Conservation (phyloP, 331 rosid species). For the Rhamnella rubrinervis region DNA sequence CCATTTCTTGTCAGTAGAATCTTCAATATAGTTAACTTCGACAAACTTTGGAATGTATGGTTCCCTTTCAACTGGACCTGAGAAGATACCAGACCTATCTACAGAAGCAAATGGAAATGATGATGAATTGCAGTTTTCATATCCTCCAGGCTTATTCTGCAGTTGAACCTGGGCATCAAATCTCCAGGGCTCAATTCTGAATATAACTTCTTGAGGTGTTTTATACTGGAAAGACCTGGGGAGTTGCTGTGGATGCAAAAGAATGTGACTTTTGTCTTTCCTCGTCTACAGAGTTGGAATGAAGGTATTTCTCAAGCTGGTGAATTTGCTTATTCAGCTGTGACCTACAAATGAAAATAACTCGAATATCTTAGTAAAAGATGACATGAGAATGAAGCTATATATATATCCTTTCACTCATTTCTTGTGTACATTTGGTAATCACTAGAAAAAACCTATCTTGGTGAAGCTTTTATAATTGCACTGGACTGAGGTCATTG, state of each 20-base stretch:
- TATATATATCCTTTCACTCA: constrained; percentile 9
- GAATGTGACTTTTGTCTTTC: constrained; percentile 74
- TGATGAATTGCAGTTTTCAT: constrained; percentile 38
- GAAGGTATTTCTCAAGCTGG: constrained; percentile 63
- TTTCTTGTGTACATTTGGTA: constrained; percentile 15
- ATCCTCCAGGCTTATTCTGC: constrained; percentile 43
- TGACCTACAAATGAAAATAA: constrained; percentile 47
- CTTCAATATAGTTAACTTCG: constrained; percentile 87
- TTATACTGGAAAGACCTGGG: constrained; percentile 51
- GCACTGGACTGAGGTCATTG: constrained; percentile 55
- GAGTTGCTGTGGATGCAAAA: constrained; percentile 57
- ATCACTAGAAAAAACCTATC: constrained; percentile 57
- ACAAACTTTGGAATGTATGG: constrained; percentile 69
- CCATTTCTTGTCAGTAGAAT: constrained; percentile 82
- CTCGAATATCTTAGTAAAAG: not conserved
- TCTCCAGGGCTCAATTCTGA: constrained; percentile 45
- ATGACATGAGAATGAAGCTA: not conserved
- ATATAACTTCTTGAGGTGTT: constrained; percentile 60
- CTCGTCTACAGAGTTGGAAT: constrained; percentile 44
- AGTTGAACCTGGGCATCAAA: constrained; percentile 51
- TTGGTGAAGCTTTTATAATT: constrained; percentile 69
- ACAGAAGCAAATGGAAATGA: constrained; percentile 46
- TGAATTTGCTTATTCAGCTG: constrained; percentile 83
- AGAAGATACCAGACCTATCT: constrained; percentile 47
- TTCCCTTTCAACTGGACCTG: constrained; percentile 75